These are phyloP conservation scores for Gorgonomyces haynaldii DNA, from an alignment of 192 early-diverging fungal species.

Conservation along the genomic window DNA sequence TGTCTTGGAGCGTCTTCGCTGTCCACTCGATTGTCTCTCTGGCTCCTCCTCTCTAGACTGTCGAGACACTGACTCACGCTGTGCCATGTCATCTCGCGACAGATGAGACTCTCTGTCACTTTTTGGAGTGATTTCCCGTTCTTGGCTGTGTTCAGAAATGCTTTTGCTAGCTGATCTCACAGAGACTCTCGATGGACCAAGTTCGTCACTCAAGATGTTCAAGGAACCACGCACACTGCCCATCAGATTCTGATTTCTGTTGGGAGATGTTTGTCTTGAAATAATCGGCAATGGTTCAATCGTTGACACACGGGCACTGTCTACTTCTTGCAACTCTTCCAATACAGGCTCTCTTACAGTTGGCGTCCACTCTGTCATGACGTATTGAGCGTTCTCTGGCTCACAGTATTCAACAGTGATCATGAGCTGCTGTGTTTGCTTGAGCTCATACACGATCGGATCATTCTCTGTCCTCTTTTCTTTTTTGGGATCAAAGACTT, in stretches of 20 bases:
- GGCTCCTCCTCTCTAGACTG: neutral
- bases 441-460: slow-evolving; percentile 14
- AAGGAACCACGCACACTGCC: neutral
- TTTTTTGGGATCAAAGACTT: neutral
- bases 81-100: too few relatives aligned
- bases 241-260: too few relatives aligned
- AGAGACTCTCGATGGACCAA: too few relatives aligned
- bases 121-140: neutral
- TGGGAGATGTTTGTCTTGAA: neutral
- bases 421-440: slow-evolving; percentile 23
- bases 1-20: too few relatives aligned
- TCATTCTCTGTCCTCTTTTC: neutral
- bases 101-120: neutral
- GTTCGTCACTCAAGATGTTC: too few relatives aligned
- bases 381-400: neutral
- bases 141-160: too few relatives aligned
- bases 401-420: slow-evolving; percentile 12
- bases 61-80: neutral
- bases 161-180: too few relatives aligned
- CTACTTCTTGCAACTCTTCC: neutral
- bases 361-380: neutral
- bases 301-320: neutral
- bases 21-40: too few relatives aligned
- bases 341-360: neutral
- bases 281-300: neutral